These are phyloP conservation scores for Porphyrellus cyaneotinctus DNA, from an alignment of 768 basidiomycete species.

Conservation along the genomic window DNA sequence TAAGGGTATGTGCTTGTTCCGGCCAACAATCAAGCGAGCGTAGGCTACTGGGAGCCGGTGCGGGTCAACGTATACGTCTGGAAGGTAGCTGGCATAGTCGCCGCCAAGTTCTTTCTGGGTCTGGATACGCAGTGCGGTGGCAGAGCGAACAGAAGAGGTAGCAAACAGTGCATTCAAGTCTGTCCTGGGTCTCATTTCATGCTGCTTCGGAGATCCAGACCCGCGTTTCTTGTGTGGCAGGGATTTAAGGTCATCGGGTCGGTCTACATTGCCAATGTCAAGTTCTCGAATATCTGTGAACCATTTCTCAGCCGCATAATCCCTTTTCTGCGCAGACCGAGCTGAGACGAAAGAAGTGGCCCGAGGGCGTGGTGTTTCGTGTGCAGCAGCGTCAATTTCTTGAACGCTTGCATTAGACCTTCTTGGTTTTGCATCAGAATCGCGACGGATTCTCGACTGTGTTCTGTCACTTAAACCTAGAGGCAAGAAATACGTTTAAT, in stretches of 20 bases:
- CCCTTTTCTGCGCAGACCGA: slow-evolving; percentile 21
- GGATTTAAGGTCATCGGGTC: background rate
- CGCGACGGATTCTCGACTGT: slow-evolving; percentile 1
- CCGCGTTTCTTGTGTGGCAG: slow-evolving; percentile 5
- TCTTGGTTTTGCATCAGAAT: slow-evolving; percentile 2
- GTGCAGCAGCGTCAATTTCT: background rate
- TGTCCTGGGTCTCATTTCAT: slow-evolving; percentile 22
- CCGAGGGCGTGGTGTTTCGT: slow-evolving; percentile 1
- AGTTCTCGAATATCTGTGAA: slow-evolving; percentile 20
- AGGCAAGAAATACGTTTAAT: background rate
- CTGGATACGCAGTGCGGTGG: slow-evolving; percentile 21
- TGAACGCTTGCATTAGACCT: background rate
- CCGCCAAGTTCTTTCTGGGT: slow-evolving; percentile 40
- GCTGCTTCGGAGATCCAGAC: slow-evolving; percentile 4
- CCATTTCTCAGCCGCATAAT: slow-evolving; percentile 24
- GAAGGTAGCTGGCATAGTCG: slow-evolving; percentile 48
- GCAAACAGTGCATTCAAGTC: slow-evolving; percentile 21
- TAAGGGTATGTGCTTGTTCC: slow-evolving; percentile 40
- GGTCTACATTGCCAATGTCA: slow-evolving; percentile 9
- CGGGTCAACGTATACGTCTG: slow-evolving; percentile 26
- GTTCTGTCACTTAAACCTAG: slow-evolving; percentile 18
- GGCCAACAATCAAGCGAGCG: slow-evolving; percentile 41
- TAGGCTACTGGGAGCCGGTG: slow-evolving; percentile 37
- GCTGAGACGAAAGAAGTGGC: slow-evolving; percentile 20
- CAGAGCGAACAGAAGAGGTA: background rate